Evolutionary conservation across 805 yeast species (phyloP), one percentile per base, ranked within the genome.

Genomic region (Candida golubevii): DNA sequence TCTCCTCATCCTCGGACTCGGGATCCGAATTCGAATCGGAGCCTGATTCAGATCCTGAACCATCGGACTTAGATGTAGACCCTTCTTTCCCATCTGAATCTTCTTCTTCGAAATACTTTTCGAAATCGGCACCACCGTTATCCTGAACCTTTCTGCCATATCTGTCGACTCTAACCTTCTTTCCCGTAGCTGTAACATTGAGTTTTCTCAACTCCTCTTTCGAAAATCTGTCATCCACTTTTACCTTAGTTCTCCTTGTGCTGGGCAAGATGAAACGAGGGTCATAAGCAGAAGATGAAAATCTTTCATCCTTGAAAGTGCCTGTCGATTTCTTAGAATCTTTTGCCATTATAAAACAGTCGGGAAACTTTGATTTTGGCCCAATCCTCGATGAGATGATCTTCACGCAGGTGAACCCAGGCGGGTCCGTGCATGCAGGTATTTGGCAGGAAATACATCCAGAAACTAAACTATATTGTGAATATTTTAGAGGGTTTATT

Each of bases 241-340:
- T 80, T 33, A 88, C 85, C 60, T 84, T 85, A 48, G 82, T 67
- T 45, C 83, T 80, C 54, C 80, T 82, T 61, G 74, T 75, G 57
- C 75, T 83, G 2, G 96, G 90, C 26, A 80, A 67, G 48, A 79
- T 83, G 69, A 91, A 93, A 50, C 96, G 75, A 4, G 98, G 98
- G 64, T 93, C 99, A 51, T 76, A 79, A 55, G 84, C 88, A 7
- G 91, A 84, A 8, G 81, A 71, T 8, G 85, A 67, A 63, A 91
- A 91, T 61, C 98, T 79, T 23, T 83, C 76, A 67, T 93, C 98
- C 3, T 64, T 57, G 9, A 14, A 15, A 12, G 42, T 45, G 50
- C 40, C 45, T 41, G 35, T 32, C 14, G 42, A 41, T 33, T 23
- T 44, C 43, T 33, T 44, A 33, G 47, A 18, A 18, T 45, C 37